Percentiles rank a stretch among this genome's conserved stretches.
Evolutionary conservation across 768 basidiomycete species (phyloP).

Genomic region (Leucogyrophana mollusca): DNA sequence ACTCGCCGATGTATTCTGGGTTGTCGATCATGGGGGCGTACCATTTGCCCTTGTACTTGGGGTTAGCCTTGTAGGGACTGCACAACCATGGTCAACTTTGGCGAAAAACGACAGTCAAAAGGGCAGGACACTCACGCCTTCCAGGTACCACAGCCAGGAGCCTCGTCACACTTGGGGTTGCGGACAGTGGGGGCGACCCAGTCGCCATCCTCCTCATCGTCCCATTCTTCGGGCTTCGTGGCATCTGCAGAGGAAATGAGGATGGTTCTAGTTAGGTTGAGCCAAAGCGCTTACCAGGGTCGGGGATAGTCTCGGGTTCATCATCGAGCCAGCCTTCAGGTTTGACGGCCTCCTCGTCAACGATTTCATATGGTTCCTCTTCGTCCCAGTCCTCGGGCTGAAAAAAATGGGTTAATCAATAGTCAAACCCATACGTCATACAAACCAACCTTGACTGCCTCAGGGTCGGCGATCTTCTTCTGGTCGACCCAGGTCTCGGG

Average conservation of each 20-base stretch:
- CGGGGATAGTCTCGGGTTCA: conserved; percentile 76
- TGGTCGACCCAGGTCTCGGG: conserved; percentile 92
- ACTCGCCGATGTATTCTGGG: conserved; percentile 95
- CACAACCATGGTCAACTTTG: neutral
- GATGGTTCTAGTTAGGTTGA: neutral
- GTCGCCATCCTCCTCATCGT: conserved; percentile 98
- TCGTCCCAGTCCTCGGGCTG: conserved; percentile 98
- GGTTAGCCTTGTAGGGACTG: conserved; percentile 87
- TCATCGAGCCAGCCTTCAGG: conserved; percentile 96
- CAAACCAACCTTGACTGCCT: conserved; percentile 69
- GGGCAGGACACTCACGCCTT: conserved; percentile 49
- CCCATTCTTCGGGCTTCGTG: conserved; percentile 99
- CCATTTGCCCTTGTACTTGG: conserved; percentile 98
- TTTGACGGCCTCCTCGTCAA: conserved; percentile 82
- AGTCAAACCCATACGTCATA: no score
- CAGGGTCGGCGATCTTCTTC: conserved; percentile 81
- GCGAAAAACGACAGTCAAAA: neutral
- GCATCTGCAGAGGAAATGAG: conserved; percentile 47
- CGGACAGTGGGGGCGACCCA: conserved; percentile 89
- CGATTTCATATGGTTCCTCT: conserved; percentile 89
- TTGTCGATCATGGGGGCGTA: conserved; percentile 92
- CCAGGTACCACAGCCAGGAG: conserved; percentile 96
- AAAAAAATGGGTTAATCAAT: no score
- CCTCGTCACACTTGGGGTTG: conserved; percentile 90
- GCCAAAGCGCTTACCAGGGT: conserved; percentile 63